Conservation (phyloP, 441 rosid genomes). For the Theobroma grandiflorum region DNA sequence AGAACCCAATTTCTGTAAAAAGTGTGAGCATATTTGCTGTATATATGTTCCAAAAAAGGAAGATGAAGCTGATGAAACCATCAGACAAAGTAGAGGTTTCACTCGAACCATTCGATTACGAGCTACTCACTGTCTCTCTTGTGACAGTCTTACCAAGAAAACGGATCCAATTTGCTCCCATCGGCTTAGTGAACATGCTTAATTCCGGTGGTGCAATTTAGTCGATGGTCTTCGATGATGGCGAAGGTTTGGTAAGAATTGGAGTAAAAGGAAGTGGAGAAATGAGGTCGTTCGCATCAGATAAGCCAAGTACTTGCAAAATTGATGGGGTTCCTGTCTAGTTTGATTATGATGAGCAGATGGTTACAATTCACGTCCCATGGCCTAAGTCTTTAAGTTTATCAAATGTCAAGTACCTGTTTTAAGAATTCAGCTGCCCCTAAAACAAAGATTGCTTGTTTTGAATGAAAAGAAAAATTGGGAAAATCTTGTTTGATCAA, state of each 20-base stretch:
- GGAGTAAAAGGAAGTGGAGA: conserved; percentile 38
- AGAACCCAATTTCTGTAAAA: conserved; percentile 24
- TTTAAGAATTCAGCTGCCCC: conserved; percentile 2
- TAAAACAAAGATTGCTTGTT: background rate
- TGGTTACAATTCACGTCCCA: conserved; percentile 37
- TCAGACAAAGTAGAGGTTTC: conserved; percentile 30
- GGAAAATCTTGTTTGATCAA: background rate
- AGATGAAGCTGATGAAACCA: conserved; percentile 28
- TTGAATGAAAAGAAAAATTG: background rate
- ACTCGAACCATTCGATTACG: conserved; percentile 31
- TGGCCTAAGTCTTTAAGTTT: conserved; percentile 37
- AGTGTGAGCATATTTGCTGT: conserved; percentile 28
- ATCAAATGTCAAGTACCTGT: conserved; percentile 29
- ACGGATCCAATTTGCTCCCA: conserved; percentile 60
- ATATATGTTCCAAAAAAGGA: conserved; percentile 26
- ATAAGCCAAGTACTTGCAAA: conserved; percentile 37
- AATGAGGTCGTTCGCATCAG: conserved; percentile 39
- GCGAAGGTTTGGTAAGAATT: conserved; percentile 24
- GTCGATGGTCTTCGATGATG: conserved; percentile 41
- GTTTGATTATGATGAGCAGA: conserved; percentile 28
- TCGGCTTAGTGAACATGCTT: conserved; percentile 82
- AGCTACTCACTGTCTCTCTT: conserved; percentile 34
- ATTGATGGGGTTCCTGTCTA: conserved; percentile 28
- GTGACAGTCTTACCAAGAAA: conserved; percentile 22
- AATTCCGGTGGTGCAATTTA: conserved; percentile 76